Conservation (phyloP, 441 rosid genomes). For the Pelargonium australe region DNA sequence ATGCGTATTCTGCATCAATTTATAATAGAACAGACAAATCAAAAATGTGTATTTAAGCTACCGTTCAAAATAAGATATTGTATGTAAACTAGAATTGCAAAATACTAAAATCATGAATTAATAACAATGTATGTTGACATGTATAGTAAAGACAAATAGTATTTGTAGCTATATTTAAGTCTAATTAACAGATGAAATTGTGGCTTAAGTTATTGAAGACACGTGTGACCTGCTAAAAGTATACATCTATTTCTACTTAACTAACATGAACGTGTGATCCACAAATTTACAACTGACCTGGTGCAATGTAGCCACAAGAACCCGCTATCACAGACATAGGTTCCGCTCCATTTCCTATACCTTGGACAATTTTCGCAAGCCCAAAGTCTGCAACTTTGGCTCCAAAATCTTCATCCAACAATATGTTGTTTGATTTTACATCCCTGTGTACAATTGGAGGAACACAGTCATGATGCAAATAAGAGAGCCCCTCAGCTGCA, state of each 20-base stretch:
- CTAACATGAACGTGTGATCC: not conserved
- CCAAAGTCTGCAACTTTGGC: constrained; percentile 97
- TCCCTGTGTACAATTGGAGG: constrained; percentile 78
- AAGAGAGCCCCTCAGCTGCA: constrained; percentile 90
- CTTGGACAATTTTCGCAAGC: constrained; percentile 74
- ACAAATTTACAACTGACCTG: constrained; percentile 40
- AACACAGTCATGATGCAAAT: constrained; percentile 43
- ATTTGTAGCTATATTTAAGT: too few relatives aligned
- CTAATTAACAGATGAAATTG: too few relatives aligned
- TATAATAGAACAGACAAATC: not conserved
- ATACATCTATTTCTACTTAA: not conserved
- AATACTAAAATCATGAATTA: not conserved
- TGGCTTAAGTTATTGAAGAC: too few relatives aligned
- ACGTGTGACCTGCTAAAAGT: too few relatives aligned
- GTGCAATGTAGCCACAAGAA: constrained; percentile 97
- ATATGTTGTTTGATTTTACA: constrained; percentile 86
- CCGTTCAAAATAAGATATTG: too few relatives aligned
- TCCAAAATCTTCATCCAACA: constrained; percentile 73
- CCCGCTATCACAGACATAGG: constrained; percentile 99
- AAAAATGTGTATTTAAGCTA: too few relatives aligned
- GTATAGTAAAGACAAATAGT: not conserved
- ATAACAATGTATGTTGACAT: not conserved
- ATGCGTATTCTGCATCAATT: constrained; percentile 44
- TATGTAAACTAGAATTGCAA: too few relatives aligned
- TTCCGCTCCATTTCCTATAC: constrained; percentile 56